Conservation (phyloP, 148 eudicot species). For the Amaranthus cruentus region DNA sequence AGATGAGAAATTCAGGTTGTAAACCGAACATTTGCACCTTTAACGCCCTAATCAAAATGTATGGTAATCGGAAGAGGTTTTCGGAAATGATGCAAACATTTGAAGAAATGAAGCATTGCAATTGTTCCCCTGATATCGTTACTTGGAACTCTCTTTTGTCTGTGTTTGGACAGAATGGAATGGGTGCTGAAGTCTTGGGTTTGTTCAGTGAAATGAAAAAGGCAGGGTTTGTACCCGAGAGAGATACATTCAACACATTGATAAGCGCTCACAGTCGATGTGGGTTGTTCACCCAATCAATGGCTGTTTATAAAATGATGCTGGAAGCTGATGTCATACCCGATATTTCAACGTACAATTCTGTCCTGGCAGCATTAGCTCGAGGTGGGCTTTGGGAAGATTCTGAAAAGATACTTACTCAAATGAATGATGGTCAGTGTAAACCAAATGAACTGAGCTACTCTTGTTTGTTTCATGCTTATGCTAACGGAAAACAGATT, state of each 20-base stretch:
- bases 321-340: conserved; percentile 67
- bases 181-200: conserved; percentile 67
- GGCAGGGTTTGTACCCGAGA: conserved; percentile 77
- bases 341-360: conserved; percentile 85
- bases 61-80: conserved; percentile 72
- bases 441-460: conserved; percentile 74
- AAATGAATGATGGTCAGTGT: conserved; percentile 59
- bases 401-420: conserved; percentile 65
- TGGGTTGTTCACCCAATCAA: conserved; percentile 63
- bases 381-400: conserved; percentile 92
- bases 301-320: conserved; percentile 72
- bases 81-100: conserved; percentile 82
- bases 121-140: conserved; percentile 73
- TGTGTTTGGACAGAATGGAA: conserved; percentile 83
- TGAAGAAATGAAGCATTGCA: conserved; percentile 67
- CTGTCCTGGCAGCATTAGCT: conserved; percentile 77
- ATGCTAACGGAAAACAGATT: conserved; percentile 72
- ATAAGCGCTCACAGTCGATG: conserved; percentile 87
- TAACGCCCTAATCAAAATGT: conserved; percentile 82
- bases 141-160: conserved; percentile 91
- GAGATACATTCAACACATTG: conserved; percentile 86
- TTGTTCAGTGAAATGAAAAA: conserved; percentile 83
- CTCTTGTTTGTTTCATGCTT: conserved; percentile 81
- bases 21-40: conserved; percentile 83
- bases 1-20: conserved; percentile 71